A percentile compares a stretch with the other conserved stretches of the same genome.
phyloP scores from a whole-genome alignment of 768 basidiomycete genomes.

The Russula virescens region DNA sequence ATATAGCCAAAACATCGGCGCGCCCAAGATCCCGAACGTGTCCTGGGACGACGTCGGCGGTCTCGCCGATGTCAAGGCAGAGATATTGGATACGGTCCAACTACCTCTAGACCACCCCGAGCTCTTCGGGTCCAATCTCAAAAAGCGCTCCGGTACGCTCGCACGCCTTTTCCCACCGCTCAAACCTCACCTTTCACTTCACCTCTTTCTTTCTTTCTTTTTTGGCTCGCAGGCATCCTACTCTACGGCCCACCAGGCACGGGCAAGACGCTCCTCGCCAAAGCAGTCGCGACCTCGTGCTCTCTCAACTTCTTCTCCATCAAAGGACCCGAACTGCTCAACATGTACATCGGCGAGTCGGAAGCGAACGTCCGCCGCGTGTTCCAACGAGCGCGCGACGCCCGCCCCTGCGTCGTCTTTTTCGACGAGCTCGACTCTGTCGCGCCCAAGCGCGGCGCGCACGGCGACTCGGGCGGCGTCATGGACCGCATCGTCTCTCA shows the following conservation, averaged over 20 bases:
- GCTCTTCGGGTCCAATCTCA: constrained; percentile 82
- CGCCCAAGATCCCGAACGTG: constrained; percentile 92
- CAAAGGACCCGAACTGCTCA: constrained; percentile 91
- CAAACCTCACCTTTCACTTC: too few species aligned
- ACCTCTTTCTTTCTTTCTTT: neutral
- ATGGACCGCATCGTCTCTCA: constrained; percentile 99
- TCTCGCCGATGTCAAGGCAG: constrained; percentile 75
- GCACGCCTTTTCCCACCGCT: too few species aligned
- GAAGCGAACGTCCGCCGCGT: constrained; percentile 95
- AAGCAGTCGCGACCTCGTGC: constrained; percentile 93
- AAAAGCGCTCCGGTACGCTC: constrained; percentile 86
- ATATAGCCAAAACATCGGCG: constrained; percentile 92
- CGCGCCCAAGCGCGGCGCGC: constrained; percentile 90
- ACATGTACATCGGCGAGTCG: constrained; percentile 98
- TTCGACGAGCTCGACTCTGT: constrained; percentile 96
- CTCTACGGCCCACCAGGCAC: constrained; percentile 95
- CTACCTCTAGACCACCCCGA: constrained; percentile 88
- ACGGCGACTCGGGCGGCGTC: constrained; percentile 94
- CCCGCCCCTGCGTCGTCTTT: constrained; percentile 91
- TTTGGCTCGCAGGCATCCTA: constrained; percentile 56
- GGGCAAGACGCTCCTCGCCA: constrained; percentile 91
- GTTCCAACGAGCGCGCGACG: constrained; percentile 87
- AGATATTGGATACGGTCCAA: constrained; percentile 95
- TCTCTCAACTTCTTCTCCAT: constrained; percentile 96
- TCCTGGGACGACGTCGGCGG: constrained; percentile 98